These are phyloP conservation scores for Ophiosphaerella narmari DNA, from an alignment of 2,329 filamentous ascomycete species.

Conservation along the genomic window DNA sequence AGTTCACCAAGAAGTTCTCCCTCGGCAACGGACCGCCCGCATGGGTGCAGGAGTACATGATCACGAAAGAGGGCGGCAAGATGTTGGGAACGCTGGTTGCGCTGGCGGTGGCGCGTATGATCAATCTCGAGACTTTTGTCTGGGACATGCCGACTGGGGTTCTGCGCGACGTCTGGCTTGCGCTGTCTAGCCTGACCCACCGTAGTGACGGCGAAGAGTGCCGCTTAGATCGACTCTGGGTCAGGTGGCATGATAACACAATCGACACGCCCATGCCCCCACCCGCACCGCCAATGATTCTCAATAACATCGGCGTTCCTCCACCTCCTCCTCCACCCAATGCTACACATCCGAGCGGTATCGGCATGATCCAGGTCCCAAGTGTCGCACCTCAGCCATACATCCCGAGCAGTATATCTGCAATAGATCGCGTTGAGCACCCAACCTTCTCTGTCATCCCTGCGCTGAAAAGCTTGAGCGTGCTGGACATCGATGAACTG, in stretches of 20 bases:
- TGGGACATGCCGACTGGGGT: slow-evolving; percentile 93
- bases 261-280: slow-evolving; percentile 47
- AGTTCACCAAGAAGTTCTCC: slow-evolving; percentile 80
- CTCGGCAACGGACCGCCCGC: slow-evolving; percentile 79
- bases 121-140: slow-evolving; percentile 78
- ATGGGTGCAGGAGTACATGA: slow-evolving; percentile 81
- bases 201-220: slow-evolving; percentile 63
- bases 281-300: slow-evolving; percentile 44
- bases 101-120: slow-evolving; percentile 78
- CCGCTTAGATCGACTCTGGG: slow-evolving; percentile 75
- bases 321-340: slow-evolving; percentile 48
- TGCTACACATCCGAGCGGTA: slow-evolving; percentile 41
- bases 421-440: slow-evolving; percentile 67
- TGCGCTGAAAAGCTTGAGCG: slow-evolving; percentile 73
- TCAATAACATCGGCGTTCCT: slow-evolving; percentile 43
- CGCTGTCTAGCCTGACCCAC: slow-evolving; percentile 72
- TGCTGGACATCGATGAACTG: slow-evolving; percentile 82
- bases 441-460: slow-evolving; percentile 81
- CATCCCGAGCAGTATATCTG: slow-evolving; percentile 29
- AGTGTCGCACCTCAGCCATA: slow-evolving; percentile 38
- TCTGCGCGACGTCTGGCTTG: slow-evolving; percentile 78
- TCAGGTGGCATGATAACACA: slow-evolving; percentile 81
- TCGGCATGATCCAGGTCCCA: slow-evolving; percentile 38
- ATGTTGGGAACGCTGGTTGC: slow-evolving; percentile 86
- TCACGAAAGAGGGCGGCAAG: slow-evolving; percentile 82